Conservation (phyloP, 2,329 filamentous ascomycete genomes). For the Fusarium compactum region DNA sequence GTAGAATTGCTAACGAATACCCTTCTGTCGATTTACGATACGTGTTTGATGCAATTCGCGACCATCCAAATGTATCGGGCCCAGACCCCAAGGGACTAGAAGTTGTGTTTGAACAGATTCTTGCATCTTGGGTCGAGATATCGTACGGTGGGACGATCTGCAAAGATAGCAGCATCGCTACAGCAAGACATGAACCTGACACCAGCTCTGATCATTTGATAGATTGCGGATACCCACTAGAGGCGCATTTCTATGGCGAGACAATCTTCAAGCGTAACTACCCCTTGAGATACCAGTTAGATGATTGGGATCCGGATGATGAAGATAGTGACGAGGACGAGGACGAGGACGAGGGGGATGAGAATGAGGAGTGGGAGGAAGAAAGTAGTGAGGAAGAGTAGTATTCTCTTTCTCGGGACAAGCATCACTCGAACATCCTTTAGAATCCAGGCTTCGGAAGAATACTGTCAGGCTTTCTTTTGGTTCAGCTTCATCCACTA, state of each 20-base stretch:
- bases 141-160: background rate
- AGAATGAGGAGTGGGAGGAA: too few relatives aligned
- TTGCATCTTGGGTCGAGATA: accelerated
- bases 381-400: too few relatives aligned
- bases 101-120: accelerated
- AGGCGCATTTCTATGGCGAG: background rate
- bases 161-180: background rate
- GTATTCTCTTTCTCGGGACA: too few relatives aligned
- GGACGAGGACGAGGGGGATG: too few relatives aligned
- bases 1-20: background rate
- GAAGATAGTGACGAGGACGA: too few relatives aligned
- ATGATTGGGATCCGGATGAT: too few relatives aligned
- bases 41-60: background rate
- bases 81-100: background rate
- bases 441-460: too few relatives aligned
- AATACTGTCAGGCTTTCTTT: too few relatives aligned
- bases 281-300: too few relatives aligned
- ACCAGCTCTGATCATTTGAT: background rate
- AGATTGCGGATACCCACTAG: background rate
- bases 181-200: background rate
- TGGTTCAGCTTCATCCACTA: too few relatives aligned
- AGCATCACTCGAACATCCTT: too few relatives aligned
- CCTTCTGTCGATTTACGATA: background rate
- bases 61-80: background rate
- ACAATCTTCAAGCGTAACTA: too few relatives aligned